Conservation (phyloP, 352 stramenopile species). For the Phytopythium delawarense region DNA sequence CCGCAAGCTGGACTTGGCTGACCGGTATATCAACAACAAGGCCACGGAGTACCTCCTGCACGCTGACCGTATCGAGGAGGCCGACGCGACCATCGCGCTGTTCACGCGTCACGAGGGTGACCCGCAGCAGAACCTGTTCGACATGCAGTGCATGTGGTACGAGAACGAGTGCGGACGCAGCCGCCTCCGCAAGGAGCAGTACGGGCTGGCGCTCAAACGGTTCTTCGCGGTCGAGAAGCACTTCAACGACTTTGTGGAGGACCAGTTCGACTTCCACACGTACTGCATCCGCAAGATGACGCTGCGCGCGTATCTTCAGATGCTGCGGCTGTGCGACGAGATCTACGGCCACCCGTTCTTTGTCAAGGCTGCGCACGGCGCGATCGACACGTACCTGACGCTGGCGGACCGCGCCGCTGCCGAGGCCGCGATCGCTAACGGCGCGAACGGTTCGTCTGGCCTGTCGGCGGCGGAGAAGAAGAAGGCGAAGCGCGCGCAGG, state of each 20-base stretch:
- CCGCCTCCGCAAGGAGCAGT: constrained; percentile 57
- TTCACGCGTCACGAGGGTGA: constrained; percentile 97
- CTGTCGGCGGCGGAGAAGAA: constrained; percentile 93
- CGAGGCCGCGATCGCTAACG: constrained; percentile 30
- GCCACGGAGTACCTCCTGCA: constrained; percentile 96
- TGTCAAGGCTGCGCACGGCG: constrained; percentile 80
- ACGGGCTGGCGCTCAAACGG: constrained; percentile 91
- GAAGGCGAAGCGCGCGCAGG: constrained; percentile 86
- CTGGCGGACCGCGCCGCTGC: constrained; percentile 69
- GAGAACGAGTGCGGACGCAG: constrained; percentile 88
- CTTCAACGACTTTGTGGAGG: constrained; percentile 97
- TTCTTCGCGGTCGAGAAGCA: constrained; percentile 95
- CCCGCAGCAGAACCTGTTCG: constrained; percentile 94
- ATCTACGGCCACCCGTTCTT: constrained; percentile 91
- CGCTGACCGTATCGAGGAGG: constrained; percentile 90
- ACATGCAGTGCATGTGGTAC: constrained; percentile 99
- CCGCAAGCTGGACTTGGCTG: constrained; percentile 93
- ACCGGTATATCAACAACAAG: constrained; percentile 99
- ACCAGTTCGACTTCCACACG: constrained; percentile 99
- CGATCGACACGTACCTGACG: constrained; percentile 88
- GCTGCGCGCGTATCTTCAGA: constrained; percentile 92
- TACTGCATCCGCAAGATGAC: constrained; percentile 99
- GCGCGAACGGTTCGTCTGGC: constrained; percentile 59
- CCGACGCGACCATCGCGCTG: constrained; percentile 92
- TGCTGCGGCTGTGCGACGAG: constrained; percentile 93